Evolutionary conservation across 2,329 filamentous ascomycete species (phyloP).

Genomic region (Parastagonospora nodorum): DNA sequence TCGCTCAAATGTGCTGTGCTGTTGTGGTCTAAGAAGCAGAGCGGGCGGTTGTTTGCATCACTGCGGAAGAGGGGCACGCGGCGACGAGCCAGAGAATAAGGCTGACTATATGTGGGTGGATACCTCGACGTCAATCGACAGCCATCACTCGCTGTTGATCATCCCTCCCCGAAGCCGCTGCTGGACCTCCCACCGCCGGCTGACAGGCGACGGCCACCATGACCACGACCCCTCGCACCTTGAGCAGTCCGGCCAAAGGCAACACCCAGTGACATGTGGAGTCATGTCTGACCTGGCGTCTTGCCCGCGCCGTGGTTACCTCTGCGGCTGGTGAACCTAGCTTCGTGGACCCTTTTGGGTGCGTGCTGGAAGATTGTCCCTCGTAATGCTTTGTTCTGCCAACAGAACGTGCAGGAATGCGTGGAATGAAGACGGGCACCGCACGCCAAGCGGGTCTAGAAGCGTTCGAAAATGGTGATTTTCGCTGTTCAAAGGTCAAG

Average conservation of each 20-base stretch:
- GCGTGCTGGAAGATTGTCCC: background rate
- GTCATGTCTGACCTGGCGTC: slow-evolving; percentile 17
- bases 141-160: slow-evolving; percentile 26
- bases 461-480: slow-evolving; percentile 34
- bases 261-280: slow-evolving; percentile 18
- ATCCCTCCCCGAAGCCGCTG: slow-evolving; percentile 11
- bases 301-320: slow-evolving; percentile 16
- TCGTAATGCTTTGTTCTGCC: slow-evolving; percentile 25
- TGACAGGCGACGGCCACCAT: slow-evolving; percentile 10
- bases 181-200: slow-evolving; percentile 17
- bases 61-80: slow-evolving; percentile 10
- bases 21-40: slow-evolving; percentile 19
- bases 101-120: slow-evolving; percentile 30
- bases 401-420: slow-evolving; percentile 8
- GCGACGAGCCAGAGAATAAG: slow-evolving; percentile 16
- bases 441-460: slow-evolving; percentile 41
- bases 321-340: slow-evolving; percentile 28
- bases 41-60: slow-evolving; percentile 8
- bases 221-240: slow-evolving; percentile 9
- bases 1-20: slow-evolving; percentile 20
- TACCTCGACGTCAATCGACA: slow-evolving; percentile 39
- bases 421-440: slow-evolving; percentile 17
- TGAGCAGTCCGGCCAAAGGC: slow-evolving; percentile 13
- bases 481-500: slow-evolving; percentile 17
- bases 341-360: background rate